A percentile compares a stretch with the other conserved stretches of the same genome.
Evolutionary conservation across 805 yeast species (phyloP).

Genomic region (Schwanniomyces pseudopolymorphus): DNA sequence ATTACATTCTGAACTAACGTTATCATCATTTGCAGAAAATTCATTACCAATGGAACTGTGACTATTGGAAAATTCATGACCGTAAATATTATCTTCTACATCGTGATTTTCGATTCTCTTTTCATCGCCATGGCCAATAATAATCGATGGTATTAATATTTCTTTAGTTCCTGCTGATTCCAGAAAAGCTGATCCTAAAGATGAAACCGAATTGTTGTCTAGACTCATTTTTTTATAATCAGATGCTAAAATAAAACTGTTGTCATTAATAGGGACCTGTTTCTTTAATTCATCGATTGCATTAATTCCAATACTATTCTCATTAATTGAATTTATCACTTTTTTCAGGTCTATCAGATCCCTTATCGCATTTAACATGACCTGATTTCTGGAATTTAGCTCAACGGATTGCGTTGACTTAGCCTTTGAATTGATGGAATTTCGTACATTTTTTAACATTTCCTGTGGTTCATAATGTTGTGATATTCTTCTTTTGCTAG

Average conservation of each 20-base stretch:
- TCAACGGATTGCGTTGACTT: conserved; percentile 14
- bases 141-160: background rate
- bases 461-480: conserved; percentile 24
- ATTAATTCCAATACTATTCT: conserved; percentile 1
- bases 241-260: background rate
- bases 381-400: conserved; percentile 16
- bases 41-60: background rate
- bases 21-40: background rate
- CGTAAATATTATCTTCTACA: background rate
- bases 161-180: conserved; percentile 3
- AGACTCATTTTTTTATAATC: background rate
- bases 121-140: background rate
- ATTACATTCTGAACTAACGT: background rate
- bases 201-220: conserved; percentile 23
- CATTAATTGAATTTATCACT: conserved; percentile 9
- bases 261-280: background rate
- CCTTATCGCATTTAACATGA: conserved; percentile 30
- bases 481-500: conserved; percentile 11
- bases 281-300: conserved; percentile 2
- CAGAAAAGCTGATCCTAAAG: conserved; percentile 25
- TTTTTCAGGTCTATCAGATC: conserved; percentile 37
- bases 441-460: conserved; percentile 29
- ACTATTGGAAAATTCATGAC: background rate
- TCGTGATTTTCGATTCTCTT: background rate
- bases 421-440: conserved; percentile 29